Percentiles rank a stretch among this genome's conserved stretches.
Conservation (phyloP, 2,329 filamentous ascomycete genomes). For the Cladosporium sp. region DNA sequence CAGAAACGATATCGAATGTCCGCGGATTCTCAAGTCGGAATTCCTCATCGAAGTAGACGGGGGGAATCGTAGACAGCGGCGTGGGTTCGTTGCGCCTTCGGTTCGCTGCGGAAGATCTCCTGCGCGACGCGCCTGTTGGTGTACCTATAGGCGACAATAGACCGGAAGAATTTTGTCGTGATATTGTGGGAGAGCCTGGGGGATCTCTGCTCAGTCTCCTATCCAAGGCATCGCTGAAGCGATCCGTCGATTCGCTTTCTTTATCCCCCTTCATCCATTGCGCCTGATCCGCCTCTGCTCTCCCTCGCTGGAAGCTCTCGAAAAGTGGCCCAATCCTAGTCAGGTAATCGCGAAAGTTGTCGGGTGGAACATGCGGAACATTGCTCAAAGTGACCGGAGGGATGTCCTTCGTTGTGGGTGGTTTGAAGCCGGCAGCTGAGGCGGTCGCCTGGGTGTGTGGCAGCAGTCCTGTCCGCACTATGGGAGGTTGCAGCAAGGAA, state of each 20-base stretch:
- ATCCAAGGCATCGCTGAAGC: slow-evolving; percentile 46
- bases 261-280: slow-evolving; percentile 45
- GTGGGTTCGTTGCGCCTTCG: slow-evolving; percentile 70
- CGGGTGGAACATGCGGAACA: slow-evolving; percentile 72
- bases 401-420: slow-evolving; percentile 83
- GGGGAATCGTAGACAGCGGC: slow-evolving; percentile 85
- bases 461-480: slow-evolving; percentile 80
- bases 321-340: slow-evolving; percentile 82
- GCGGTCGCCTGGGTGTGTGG: slow-evolving; percentile 69
- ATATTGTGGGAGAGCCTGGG: slow-evolving; percentile 31
- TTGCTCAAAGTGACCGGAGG: slow-evolving; percentile 90
- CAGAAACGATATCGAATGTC: slow-evolving; percentile 94
- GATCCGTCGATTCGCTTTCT: slow-evolving; percentile 42
- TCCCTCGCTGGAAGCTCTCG: slow-evolving; percentile 80
- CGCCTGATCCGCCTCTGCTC: slow-evolving; percentile 65
- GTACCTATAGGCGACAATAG: slow-evolving; percentile 44
- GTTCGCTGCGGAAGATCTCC: slow-evolving; percentile 47
- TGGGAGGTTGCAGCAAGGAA: slow-evolving; percentile 85
- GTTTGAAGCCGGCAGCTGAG: slow-evolving; percentile 60
- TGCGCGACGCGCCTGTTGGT: slow-evolving; percentile 34
- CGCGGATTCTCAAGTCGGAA: slow-evolving; percentile 95
- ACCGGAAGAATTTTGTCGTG: slow-evolving; percentile 39
- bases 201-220: slow-evolving; percentile 34
- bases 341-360: slow-evolving; percentile 80
- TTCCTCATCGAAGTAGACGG: slow-evolving; percentile 89